Evolutionary conservation across 148 eudicot genomes (phyloP).

Genomic region (Persicaria maculosa): DNA sequence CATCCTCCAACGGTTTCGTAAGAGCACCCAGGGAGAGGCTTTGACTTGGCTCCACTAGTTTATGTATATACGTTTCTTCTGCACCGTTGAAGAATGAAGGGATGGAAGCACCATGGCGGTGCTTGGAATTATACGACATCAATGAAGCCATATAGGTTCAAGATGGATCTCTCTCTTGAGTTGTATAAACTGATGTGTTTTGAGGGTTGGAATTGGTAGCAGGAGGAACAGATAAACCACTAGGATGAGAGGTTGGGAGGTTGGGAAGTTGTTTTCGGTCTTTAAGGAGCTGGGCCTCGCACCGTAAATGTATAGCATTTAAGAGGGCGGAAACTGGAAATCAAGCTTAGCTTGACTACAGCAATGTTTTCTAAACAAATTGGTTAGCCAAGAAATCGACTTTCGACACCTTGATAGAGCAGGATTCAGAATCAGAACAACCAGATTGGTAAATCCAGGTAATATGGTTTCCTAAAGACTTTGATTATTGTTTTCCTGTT

Average conservation of each 20-base stretch:
- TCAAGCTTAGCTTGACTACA: background rate
- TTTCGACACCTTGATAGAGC: too few species aligned
- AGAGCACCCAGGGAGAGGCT: background rate
- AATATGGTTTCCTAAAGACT: too few species aligned
- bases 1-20: constrained; percentile 22
- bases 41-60: constrained; percentile 23
- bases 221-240: background rate
- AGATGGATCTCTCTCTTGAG: too few species aligned
- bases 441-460: too few species aligned
- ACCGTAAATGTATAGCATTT: background rate
- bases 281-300: background rate
- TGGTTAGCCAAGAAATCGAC: too few species aligned
- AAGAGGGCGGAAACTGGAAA: background rate
- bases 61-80: constrained; percentile 29
- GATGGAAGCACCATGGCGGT: constrained; percentile 37
- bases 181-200: background rate
- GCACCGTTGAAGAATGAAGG: constrained; percentile 45
- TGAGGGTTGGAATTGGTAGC: background rate
- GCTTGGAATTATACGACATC: constrained; percentile 16
- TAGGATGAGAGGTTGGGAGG: constrained; percentile 1
- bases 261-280: background rate
- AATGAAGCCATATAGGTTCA: constrained; percentile 24
- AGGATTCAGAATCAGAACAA: too few species aligned
- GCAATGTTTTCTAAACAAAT: too few species aligned
- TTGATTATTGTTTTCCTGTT: too few species aligned